Percentiles rank a stretch among this genome's conserved stretches.
These are phyloP conservation scores for Ophiostoma ips DNA, from an alignment of 2,329 filamentous ascomycete genomes.

Conservation along the genomic window DNA sequence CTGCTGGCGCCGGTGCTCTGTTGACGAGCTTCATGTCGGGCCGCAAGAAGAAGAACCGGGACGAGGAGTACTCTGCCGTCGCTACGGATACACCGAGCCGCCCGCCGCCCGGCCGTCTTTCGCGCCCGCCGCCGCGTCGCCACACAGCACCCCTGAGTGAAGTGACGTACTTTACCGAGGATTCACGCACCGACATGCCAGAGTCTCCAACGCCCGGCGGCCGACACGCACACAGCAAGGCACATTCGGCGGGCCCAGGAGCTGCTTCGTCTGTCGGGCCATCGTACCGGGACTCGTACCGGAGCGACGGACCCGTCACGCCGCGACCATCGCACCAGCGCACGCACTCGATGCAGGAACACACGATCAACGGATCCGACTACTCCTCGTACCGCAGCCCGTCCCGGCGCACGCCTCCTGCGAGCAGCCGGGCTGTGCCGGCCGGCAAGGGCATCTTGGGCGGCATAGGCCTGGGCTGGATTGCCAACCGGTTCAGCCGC, in stretches of 20 bases:
- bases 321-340: slow-evolving; percentile 34
- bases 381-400: slow-evolving; percentile 49
- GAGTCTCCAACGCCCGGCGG: slow-evolving; percentile 30
- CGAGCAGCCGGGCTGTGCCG: slow-evolving; percentile 22
- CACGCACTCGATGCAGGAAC: slow-evolving; percentile 21
- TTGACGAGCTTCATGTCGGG: slow-evolving; percentile 44
- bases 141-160: slow-evolving; percentile 31
- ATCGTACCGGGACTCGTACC: slow-evolving; percentile 19
- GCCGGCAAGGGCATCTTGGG: slow-evolving; percentile 45
- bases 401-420: slow-evolving; percentile 38
- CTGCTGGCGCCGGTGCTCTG: slow-evolving; percentile 48
- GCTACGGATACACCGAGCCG: slow-evolving; percentile 46
- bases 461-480: slow-evolving; percentile 52
- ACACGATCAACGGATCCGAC: slow-evolving; percentile 38
- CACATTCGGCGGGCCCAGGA: not conserved
- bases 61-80: slow-evolving; percentile 49
- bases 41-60: slow-evolving; percentile 28
- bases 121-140: slow-evolving; percentile 2
- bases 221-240: not conserved
- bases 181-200: slow-evolving; percentile 21
- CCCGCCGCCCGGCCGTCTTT: slow-evolving; percentile 23
- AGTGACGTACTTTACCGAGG: slow-evolving; percentile 25
- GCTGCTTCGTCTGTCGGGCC: slow-evolving; percentile 14
- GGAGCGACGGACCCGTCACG: slow-evolving; percentile 28
- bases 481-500: slow-evolving; percentile 51